phyloP scores from a whole-genome alignment of 2,329 filamentous ascomycete genomes.

The Aspergillus sp. region DNA sequence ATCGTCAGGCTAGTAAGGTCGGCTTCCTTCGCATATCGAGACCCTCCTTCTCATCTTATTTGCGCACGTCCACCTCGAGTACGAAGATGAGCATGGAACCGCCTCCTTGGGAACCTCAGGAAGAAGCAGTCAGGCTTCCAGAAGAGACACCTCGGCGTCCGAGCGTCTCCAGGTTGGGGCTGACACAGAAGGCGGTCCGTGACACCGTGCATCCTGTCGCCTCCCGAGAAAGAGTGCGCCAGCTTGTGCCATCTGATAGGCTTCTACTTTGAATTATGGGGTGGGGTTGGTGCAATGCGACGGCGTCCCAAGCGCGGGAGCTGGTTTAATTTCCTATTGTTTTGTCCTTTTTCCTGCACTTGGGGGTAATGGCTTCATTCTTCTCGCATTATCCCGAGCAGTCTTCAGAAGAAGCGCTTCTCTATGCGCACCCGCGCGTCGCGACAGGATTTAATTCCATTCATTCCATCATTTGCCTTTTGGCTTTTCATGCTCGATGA shows the following conservation, averaged over 20 bases:
- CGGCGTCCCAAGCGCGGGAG: background rate
- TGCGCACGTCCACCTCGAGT: background rate
- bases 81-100: background rate
- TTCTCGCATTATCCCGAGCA: background rate
- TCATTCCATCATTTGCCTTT: conserved; percentile 8
- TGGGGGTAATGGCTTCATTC: background rate
- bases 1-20: background rate
- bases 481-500: conserved; percentile 7
- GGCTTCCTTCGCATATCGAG: background rate
- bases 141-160: conserved; percentile 9
- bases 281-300: background rate
- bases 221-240: conserved; percentile 20
- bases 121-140: conserved; percentile 2
- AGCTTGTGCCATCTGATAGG: conserved; percentile 19
- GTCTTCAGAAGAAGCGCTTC: background rate
- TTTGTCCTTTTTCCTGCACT: background rate
- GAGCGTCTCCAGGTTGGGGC: conserved; percentile 19
- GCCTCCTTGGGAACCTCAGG: background rate
- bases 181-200: conserved; percentile 29
- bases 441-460: background rate
- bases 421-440: background rate
- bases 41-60: no score
- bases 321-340: background rate
- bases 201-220: conserved; percentile 29
- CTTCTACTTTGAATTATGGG: background rate